phyloP scores from a whole-genome alignment of 2,329 filamentous ascomycete species.

The Pseudogymnoascus sp. region DNA sequence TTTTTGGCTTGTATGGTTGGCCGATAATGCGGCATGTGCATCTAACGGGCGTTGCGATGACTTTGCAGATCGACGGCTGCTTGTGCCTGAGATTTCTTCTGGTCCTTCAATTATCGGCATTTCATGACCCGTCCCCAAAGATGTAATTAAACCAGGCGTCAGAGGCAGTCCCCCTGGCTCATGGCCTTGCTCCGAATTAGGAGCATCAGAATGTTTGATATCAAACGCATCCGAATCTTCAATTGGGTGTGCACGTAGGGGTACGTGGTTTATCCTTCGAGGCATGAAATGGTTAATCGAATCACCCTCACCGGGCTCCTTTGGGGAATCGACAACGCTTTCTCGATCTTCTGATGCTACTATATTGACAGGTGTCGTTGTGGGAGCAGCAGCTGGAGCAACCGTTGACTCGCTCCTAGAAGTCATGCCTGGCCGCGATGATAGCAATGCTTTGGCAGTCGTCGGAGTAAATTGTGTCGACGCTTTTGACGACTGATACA shows the following conservation, averaged over 20 bases:
- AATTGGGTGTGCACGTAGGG: neutral
- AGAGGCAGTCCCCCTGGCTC: neutral
- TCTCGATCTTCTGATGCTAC: slow-evolving; percentile 43
- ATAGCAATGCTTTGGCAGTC: slow-evolving; percentile 21
- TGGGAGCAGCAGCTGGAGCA: slow-evolving; percentile 31
- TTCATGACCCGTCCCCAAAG: neutral
- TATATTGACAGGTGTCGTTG: slow-evolving; percentile 42
- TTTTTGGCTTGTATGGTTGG: slow-evolving; percentile 13
- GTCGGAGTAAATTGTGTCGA: slow-evolving; percentile 21
- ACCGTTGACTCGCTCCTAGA: slow-evolving; percentile 26
- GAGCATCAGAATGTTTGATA: neutral
- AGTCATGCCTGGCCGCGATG: slow-evolving; percentile 23
- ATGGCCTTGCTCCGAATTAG: slow-evolving; percentile 13
- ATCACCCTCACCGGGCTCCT: neutral
- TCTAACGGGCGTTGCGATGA: slow-evolving; percentile 25
- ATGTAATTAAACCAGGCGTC: slow-evolving; percentile 11
- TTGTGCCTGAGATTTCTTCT: neutral
- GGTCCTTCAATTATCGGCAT: slow-evolving; percentile 9
- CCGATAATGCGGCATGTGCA: slow-evolving; percentile 26
- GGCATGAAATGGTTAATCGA: neutral
- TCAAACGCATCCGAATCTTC: neutral
- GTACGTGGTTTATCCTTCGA: neutral
- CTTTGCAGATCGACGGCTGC: slow-evolving; percentile 18
- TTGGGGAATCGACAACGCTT: slow-evolving; percentile 12
- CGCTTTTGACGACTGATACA: slow-evolving; percentile 25